Base-by-base conservation (phyloP, 768 basidiomycete species). In the Gloeostereum incarnatum region DNA sequence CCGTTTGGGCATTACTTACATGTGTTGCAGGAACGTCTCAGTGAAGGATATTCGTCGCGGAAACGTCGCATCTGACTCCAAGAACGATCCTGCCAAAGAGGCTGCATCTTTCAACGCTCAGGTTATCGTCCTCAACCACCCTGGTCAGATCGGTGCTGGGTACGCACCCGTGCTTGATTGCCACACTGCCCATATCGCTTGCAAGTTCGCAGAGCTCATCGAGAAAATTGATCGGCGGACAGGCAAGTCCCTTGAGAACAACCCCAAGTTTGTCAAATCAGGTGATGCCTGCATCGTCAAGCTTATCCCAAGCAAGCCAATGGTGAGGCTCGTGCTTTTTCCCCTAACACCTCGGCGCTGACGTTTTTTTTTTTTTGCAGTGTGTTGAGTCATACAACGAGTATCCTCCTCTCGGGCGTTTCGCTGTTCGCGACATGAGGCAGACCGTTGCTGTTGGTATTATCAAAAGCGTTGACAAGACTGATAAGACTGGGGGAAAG, bases 1-100 rank as follows among this genome's bases (percentile, higher is more conserved):
- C n/a, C n/a, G n/a, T n/a, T n/a, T 37, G 5, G 34, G 3, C 10
- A 18, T n/a, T 16, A 26, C 25, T 45, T 32, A 19, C 21, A n/a
- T 36, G 20, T 45, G n/a, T n/a, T n/a, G 23, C 47, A 89, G 84
- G 82, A 96, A 96, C 88, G 96, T 99, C 34, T 98, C 96, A 45
- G 94, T 99, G 65, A 99, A 99, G 81, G 96, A 99, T 73, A 98
- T 98, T 57, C 92, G 96, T 58, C 91, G 96, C 74, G 96, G 96
- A 46, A 97, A 98, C 68, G 96, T 98, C 53, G 89, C 88, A 59
- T 96, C 92, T 50, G 96, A 99, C 80, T 91, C 93, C 54, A 99
- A 99, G 89, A 97, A 97, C 69, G 94, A 98, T 74, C 96, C 96
- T 53, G 91, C 93, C 51, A 96, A 93, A 81, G 93, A 96, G 71